Base-by-base conservation (phyloP, 2,329 filamentous ascomycete species). In the Westerdykella ornata region DNA sequence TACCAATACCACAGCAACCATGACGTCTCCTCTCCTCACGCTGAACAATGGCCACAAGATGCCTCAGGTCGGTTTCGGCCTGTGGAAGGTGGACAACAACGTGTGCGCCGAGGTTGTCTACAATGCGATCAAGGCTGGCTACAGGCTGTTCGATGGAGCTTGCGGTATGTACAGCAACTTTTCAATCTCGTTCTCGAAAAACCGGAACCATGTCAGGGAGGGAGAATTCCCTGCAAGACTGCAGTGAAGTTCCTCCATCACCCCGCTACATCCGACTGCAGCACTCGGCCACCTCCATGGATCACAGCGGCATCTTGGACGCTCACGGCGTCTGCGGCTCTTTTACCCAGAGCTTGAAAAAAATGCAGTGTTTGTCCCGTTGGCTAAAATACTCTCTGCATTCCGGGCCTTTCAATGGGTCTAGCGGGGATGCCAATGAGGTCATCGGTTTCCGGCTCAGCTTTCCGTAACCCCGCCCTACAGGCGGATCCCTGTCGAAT, bases 21-120 rank as follows among this genome's bases (percentile, higher is more conserved):
- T 55, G 44, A 49, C 54, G 35, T 51, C 51, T 14, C 62, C 61
- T 4, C 52, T 50, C 38, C 46, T 65, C 39, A 51, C 51, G 33
- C 51, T 65, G 29, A 63, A 61, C 39, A 57, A 65, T 54, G 60
- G 60, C 48, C 59, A 58, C 49, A 60, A 61, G 51, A 62, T 63
- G 54, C 60, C 60, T 28, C 59, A 61, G 44, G 60, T 63, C 31
- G 60, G 60, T 18, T 59, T 62, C 37, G 60, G 60, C 14, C 46
- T 62, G 42, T 63, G 60, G 60, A 63, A 63, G 42, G 54, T 63
- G 18, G 54, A 58, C 46, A 63, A 63, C 43, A 46, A 35, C 13
- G 58, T 48, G 7, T 60, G 56, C 42, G 57, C 60, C 7, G 60
- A 63, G 32, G 51, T 49, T 37, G 57, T 63, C 4, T 63, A 63